phyloP scores from a whole-genome alignment of 1,139 yeast species.

The Hemisphaericaspora subhashii region DNA sequence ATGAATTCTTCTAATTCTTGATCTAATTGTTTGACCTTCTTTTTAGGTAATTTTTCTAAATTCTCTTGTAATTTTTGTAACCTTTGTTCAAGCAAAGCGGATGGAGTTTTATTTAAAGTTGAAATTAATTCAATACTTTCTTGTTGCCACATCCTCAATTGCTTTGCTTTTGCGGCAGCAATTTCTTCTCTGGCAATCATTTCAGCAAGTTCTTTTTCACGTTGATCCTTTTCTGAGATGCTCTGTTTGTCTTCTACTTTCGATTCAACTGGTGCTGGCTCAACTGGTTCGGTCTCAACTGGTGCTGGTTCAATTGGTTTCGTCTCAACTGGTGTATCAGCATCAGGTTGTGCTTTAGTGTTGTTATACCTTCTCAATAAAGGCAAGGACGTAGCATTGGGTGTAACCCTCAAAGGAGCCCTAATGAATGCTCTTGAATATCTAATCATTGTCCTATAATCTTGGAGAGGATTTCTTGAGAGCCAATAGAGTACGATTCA shows the following conservation, averaged over 20 bases:
- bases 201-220: constrained; percentile 45
- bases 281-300: no score
- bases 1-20: constrained; percentile 45
- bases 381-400: background rate
- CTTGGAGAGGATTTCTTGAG: background rate
- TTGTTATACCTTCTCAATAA: constrained; percentile 1
- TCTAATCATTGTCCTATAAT: constrained; percentile 2
- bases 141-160: constrained; percentile 36
- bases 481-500: background rate
- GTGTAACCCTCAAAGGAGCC: background rate
- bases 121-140: constrained; percentile 29
- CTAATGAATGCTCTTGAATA: constrained; percentile 1
- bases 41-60: constrained; percentile 28
- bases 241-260: background rate
- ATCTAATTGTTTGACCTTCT: constrained; percentile 42
- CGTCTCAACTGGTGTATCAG: no score
- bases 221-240: constrained; percentile 30
- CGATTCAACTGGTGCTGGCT: no score
- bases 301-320: no score
- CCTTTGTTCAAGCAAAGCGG: constrained; percentile 30
- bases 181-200: constrained; percentile 49
- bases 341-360: background rate
- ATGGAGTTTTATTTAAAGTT: constrained; percentile 39
- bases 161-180: constrained; percentile 35
- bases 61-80: constrained; percentile 32